Base-by-base conservation (phyloP, 345 rosid species). In the Iberis pinnata region DNA sequence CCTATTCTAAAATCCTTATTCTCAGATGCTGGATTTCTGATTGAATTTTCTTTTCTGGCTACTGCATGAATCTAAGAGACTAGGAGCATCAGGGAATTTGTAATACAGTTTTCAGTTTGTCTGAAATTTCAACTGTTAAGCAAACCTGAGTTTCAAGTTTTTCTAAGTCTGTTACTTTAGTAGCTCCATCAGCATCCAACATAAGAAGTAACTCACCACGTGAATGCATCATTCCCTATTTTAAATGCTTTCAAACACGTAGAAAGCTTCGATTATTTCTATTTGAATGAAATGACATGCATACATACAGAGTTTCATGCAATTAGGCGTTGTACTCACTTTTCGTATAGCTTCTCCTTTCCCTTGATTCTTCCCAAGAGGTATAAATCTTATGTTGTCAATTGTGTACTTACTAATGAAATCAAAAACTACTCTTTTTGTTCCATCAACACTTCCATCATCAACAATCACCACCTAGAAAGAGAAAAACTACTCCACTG, bases 161-260 rank as follows among this genome's bases (percentile, higher is more conserved):
- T 78, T 92, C 94, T 16, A 92, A 72, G 73, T 88, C 97, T 24
- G 74, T 72, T 53, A 88, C 79, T 82, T 88, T 80, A 54, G 99
- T 92, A n/a, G 99, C 99, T 11, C 99, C 99, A 76, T 92, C 99
- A 49, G 99, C 99, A 78, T 92, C 99, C 69, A 92, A 75, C 99
- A 92, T 92, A 48, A 92, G 72, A 70, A 92, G 95, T 53, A 92
- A 61, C 69, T 88, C 90, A 60, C 98, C 98, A 66, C 95, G 97
- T 15, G 94, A 79, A 83, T 92, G 95, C 73, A 92, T 84, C 97
- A 92, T 92, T 65, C 98, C 98, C 98, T 92, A 86, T 80, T 84
- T 72, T n/a, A n/a, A 70, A 73, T 75, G 95, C 89, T 83, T 88
- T 77, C 95, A 55, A 69, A 76, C 19, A 71, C 50, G 77, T 73